Base-by-base conservation (phyloP, 129 eudicot genomes). In the Arctium lappa region DNA sequence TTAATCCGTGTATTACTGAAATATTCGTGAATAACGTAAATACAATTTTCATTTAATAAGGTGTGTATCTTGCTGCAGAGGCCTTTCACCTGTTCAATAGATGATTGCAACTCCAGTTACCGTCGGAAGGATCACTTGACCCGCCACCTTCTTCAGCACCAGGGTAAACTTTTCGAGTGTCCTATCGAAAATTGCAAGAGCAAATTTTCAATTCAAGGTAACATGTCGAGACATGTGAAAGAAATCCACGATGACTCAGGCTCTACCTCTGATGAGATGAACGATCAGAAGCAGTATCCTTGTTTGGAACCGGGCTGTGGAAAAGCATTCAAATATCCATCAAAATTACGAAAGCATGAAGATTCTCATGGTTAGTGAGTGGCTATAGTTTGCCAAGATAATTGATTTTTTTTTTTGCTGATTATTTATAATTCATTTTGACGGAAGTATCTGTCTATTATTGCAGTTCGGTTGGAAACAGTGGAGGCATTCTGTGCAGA, bases 111-210 rank as follows among this genome's bases (percentile, higher is more conserved):
- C 6, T 83, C 89, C 27, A 88, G 94, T 70, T 96, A 91, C 80
- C 84, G 94, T 73, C 89, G 99, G 78, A 96, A 93, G 84, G 98
- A 96, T 69, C 99, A 96, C 87, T 80, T 96, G 79, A 88, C 87
- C 7, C 92, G 99, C 74, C 99, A 96, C 50, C 77, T 96, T 50
- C 82, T 93, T 74, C 97, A 88, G 76, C 99, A 96, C 85, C 79
- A 91, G 80, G 98, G 98, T 31, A 93, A 96, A 84, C 77, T 87
- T 36, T 96, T 91, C 36, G 84, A 89, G 46, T 96, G 98, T 79
- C 88, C 96, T 12, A 69, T 83, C 4, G 84, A 79, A 44, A 73
- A 48, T 69, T 96, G 99, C 79, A 90, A 81, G 15, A 74, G 85
- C 73, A 88, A 74, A 71, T 96, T 93, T 84, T 8, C 93, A 9